A percentile compares a stretch with the other conserved stretches of the same genome.
Evolutionary conservation across 192 early-diverging fungal genomes (phyloP).

Genomic region (Thamnidium elegans): DNA sequence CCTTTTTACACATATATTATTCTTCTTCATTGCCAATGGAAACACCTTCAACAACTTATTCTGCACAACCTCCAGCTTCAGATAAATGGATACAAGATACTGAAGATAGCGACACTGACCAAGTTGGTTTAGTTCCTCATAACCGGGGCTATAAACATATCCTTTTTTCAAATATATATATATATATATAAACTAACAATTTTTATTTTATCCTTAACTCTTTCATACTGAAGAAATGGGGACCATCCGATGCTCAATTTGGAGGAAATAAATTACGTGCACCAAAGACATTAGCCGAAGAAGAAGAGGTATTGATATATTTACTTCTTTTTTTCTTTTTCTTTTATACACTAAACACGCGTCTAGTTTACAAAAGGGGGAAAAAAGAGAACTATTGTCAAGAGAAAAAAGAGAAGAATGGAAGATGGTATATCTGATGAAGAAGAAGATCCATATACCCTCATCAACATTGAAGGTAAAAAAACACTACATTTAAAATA

Average conservation of each 20-base stretch:
- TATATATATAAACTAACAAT: not conserved
- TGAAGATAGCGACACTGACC: conserved; percentile 37
- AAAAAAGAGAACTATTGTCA: conserved; percentile 40
- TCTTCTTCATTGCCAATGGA: not conserved
- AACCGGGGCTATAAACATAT: conserved; percentile 69
- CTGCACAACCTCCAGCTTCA: conserved; percentile 11
- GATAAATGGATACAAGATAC: conserved; percentile 31
- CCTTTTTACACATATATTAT: not conserved
- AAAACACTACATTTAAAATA: not conserved
- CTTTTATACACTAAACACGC: conserved; percentile 16
- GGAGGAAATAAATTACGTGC: conserved; percentile 47
- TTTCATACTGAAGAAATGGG: conserved; percentile 53
- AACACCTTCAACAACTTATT: not conserved
- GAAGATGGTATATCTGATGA: conserved; percentile 43
- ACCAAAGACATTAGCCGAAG: conserved; percentile 35
- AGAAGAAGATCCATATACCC: conserved; percentile 60
- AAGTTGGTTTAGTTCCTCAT: conserved; percentile 54
- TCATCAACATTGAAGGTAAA: conserved; percentile 58
- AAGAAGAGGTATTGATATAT: conserved; percentile 20
- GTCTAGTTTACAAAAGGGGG: conserved; percentile 36
- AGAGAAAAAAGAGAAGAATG: conserved; percentile 25
- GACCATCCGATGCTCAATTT: conserved; percentile 36
- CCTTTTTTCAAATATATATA: conserved; percentile 30
- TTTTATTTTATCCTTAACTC: conserved; percentile 24
- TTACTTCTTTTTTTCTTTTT: not conserved